Conservation (phyloP, 345 rosid species). For the Brassica incana region DNA sequence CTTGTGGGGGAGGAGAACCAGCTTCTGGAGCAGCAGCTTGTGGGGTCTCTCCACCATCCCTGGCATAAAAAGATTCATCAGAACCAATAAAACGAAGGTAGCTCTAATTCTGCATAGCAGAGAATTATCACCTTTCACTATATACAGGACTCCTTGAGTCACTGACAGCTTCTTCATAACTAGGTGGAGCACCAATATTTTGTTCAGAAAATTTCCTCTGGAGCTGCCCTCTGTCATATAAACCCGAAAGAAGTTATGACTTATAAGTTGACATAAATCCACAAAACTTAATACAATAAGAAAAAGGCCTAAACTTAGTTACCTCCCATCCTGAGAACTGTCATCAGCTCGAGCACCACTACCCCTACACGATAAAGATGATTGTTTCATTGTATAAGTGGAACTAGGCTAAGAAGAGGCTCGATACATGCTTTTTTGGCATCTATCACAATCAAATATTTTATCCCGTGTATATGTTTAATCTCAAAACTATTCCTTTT, state of each 20-base stretch:
- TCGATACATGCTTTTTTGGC: not conserved
- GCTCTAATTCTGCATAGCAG: slow-evolving; percentile 15
- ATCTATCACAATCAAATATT: not conserved
- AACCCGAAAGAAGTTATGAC: slow-evolving; percentile 5
- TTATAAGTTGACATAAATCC: not conserved
- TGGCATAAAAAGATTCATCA: slow-evolving; percentile 26
- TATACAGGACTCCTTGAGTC: slow-evolving; percentile 67
- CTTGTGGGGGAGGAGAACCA: slow-evolving; percentile 42
- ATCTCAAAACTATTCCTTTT: slow-evolving; percentile 4
- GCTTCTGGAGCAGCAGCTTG: slow-evolving; percentile 54
- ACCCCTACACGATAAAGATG: slow-evolving; percentile 50
- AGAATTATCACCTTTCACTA: slow-evolving; percentile 65
- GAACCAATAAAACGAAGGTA: slow-evolving; percentile 22
- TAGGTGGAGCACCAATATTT: slow-evolving; percentile 81
- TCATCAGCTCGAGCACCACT: slow-evolving; percentile 71
- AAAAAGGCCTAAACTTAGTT: slow-evolving; percentile 23
- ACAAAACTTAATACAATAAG: not conserved
- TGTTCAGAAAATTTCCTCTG: slow-evolving; percentile 86
- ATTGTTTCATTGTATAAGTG: not conserved
- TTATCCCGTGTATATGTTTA: not conserved
- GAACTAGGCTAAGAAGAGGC: slow-evolving; percentile 3
- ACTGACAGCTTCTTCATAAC: slow-evolving; percentile 81
- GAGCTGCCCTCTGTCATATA: slow-evolving; percentile 47
- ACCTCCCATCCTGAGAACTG: slow-evolving; percentile 69
- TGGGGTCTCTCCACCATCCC: slow-evolving; percentile 45